Evolutionary conservation across 176 grass and related monocot genomes (phyloP), one percentile per base, ranked within the genome.

Genomic region (Ensete ventricosum): DNA sequence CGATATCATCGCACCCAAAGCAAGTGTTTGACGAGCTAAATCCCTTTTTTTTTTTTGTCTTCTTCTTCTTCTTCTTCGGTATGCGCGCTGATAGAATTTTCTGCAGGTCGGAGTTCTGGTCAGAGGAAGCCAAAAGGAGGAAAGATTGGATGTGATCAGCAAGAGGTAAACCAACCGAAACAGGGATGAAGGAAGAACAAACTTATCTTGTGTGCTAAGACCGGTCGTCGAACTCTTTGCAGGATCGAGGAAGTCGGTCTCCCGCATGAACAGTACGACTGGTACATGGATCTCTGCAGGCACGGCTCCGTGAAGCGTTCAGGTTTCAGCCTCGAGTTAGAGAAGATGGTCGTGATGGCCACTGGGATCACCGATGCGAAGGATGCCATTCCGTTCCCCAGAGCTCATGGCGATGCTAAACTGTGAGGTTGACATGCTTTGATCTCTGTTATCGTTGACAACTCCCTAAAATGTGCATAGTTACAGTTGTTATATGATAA

Each of bases 61-160:
- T n/a, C n/a, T n/a, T n/a, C n/a, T 0, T 23, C 22, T 23, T 23
- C 22, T 23, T 43, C 34, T 43, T 43, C 34, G 34, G 34, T 43
- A 6, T 0, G 34, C 3, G 34, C 4, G 34, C 34, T 43, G 34
- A 43, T 6, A 6, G 34, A 43, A 43, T 6, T 0, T 60, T 60
- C 57, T 60, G 57, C 74, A 88, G 89, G 81, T 76, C 76, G 89
- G 89, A 27, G 73, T 80, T 64, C 49, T 92, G 52, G 74, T 78
- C 27, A 81, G 71, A 73, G 89, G 89, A 62, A 83, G 76, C 72
- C 89, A 88, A 63, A 92, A 86, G 55, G 89, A 92, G 77, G 89
- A 92, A 50, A 80, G 89, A 54, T 76, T 78, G 67, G 79, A 86
- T 78, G 83, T 64, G 14, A 80, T 88, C 64, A 79, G 53, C 52